A percentile compares a stretch with the other conserved stretches of the same genome.
Evolutionary conservation across 108 stramenopile genomes (phyloP).

Genomic region (Pseudonitzschia multiseries): DNA sequence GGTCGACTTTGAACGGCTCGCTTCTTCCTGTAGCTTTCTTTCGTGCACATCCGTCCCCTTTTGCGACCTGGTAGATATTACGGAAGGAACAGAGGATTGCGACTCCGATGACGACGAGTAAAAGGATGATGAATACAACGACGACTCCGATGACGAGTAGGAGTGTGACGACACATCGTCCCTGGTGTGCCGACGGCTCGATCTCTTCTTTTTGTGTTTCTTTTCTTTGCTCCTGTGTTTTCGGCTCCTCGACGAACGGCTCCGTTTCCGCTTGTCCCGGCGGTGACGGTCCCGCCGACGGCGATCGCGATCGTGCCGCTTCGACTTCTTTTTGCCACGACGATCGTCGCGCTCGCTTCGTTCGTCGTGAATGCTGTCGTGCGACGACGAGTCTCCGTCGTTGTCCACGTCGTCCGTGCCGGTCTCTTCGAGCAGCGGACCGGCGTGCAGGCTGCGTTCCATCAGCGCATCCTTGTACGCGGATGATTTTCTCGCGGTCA

Average conservation of each 20-base stretch:
- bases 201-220: slow-evolving; percentile 15
- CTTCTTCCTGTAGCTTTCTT: background rate
- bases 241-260: slow-evolving; percentile 3
- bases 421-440: background rate
- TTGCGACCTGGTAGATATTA: background rate
- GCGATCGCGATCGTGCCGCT: background rate
- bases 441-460: slow-evolving; percentile 25
- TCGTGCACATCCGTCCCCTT: background rate
- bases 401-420: background rate
- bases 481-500: slow-evolving; percentile 16
- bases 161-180: slow-evolving; percentile 4
- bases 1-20: background rate
- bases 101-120: background rate
- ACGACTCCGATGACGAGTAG: background rate
- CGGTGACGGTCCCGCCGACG: too few relatives aligned
- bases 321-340: slow-evolving; percentile 1
- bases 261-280: too few relatives aligned
- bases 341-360: background rate
- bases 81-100: background rate
- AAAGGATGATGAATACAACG: background rate
- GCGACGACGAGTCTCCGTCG: background rate
- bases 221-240: slow-evolving; percentile 9
- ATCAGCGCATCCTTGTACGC: slow-evolving; percentile 28
- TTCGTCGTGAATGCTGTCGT: background rate
- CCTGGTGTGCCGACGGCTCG: slow-evolving; percentile 2